phyloP scores from a whole-genome alignment of 2,329 filamentous ascomycete genomes.

The Talaromyces funiculosus region DNA sequence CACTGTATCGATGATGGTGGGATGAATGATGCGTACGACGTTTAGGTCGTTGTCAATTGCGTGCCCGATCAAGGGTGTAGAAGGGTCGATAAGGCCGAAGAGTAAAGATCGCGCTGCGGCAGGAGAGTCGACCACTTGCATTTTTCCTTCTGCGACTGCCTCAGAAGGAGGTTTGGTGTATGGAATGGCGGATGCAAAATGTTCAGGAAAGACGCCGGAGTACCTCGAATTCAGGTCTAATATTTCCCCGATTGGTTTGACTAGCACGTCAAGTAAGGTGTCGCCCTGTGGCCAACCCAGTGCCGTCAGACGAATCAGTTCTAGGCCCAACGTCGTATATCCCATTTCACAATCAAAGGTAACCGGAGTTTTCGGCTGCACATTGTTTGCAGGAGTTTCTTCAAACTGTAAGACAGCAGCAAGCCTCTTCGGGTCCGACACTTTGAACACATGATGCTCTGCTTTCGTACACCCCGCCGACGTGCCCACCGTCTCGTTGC shows the following conservation, averaged over 20 bases:
- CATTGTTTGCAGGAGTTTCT: conserved; percentile 55
- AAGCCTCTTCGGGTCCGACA: conserved; percentile 67
- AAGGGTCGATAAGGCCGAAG: conserved; percentile 66
- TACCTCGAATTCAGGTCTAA: conserved; percentile 89
- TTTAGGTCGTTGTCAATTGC: conserved; percentile 95
- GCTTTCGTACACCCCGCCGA: conserved; percentile 67
- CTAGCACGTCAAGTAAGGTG: conserved; percentile 74
- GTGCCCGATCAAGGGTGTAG: conserved; percentile 83
- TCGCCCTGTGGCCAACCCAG: conserved; percentile 77
- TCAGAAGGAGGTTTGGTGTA: conserved; percentile 35
- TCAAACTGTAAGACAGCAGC: conserved; percentile 74
- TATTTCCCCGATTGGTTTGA: conserved; percentile 75
- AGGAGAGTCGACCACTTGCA: conserved; percentile 73
- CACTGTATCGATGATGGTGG: conserved; percentile 77
- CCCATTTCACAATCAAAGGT: conserved; percentile 98
- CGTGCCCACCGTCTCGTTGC: conserved; percentile 66
- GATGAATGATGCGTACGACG: conserved; percentile 74
- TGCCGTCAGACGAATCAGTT: conserved; percentile 83
- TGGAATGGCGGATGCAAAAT: conserved; percentile 63
- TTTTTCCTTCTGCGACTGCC: conserved; percentile 23
- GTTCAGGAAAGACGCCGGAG: conserved; percentile 76
- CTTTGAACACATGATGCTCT: conserved; percentile 80
- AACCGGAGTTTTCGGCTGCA: conserved; percentile 45
- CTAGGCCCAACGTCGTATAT: conserved; percentile 81
- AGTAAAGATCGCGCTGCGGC: conserved; percentile 68